Evolutionary conservation across 495 filamentous ascomycete genomes (phyloP), one percentile per base, ranked within the genome.

Genomic region (Lasiosphaeris hirsuta): DNA sequence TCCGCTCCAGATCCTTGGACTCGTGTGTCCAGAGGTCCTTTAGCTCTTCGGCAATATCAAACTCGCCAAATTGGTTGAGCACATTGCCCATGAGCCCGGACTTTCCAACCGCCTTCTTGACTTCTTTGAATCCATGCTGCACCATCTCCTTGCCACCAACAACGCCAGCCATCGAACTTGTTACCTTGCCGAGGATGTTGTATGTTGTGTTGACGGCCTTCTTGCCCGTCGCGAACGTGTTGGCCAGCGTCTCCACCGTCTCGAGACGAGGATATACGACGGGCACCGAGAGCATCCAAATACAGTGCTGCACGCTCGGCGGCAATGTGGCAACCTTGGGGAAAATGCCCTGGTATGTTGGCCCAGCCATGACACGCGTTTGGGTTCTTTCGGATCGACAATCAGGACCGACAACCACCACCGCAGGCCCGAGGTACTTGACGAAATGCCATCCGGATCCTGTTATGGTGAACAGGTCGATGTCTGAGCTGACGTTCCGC

Each of bases 1-100:
- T 98, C 54, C 94, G 83, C 71, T 98, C 94, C 49, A 98, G 84
- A 61, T 98, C 94, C 82, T 98, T 98, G 23, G 86, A 90, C 51
- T 97, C 93, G 68, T 98, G 94, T 14, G 95, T 98, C 94, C 94
- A 98, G 76, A 94, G 86, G 69, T 98, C 95, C 60, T 92, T 83
- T 35, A 98, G 73, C 69, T 97, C 95, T 72, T 98, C 94, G 51
- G 92, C 84, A 17, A 97, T 82, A 68, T 96, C 94, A 49, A 98
- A 86, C 50, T 98, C 94, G n/a, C 94, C 94, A 65, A 98, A 98
- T 19, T 96, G 90, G 72, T 90, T 96, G 30, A 98, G 77, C 45
- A 97, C 89, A 9, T 88, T 85, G 43, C 92, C 90, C 94, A 98
- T 97, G 30, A 98, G 77, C 0, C 94, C 94, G 6, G 82, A 84